Conservation (phyloP, 2,329 filamentous ascomycete genomes). For the Fusarium zealandicum region DNA sequence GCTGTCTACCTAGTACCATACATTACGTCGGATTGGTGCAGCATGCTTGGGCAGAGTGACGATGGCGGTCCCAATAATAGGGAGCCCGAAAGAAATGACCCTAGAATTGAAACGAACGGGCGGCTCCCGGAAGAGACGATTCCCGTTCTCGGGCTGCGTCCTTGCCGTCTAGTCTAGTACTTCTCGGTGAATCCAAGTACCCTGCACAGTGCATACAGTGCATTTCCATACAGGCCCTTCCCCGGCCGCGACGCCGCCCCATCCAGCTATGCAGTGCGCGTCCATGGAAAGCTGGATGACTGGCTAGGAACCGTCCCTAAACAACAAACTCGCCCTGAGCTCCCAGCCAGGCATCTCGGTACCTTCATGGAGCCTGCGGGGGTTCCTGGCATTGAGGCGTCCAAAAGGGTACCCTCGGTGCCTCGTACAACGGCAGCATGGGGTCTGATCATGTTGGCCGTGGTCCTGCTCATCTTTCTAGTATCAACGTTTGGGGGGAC, state of each 20-base stretch:
- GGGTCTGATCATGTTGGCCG: slow-evolving; percentile 28
- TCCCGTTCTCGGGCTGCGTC: no score
- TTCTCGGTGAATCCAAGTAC: slow-evolving; percentile 1
- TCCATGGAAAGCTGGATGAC: slow-evolving; percentile 16
- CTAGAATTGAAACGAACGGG: slow-evolving; percentile 37
- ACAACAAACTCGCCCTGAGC: slow-evolving; percentile 13
- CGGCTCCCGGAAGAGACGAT: slow-evolving; percentile 29
- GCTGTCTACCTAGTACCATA: background rate
- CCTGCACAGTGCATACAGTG: slow-evolving; percentile 34
- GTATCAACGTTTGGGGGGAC: slow-evolving; percentile 24
- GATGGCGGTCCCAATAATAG: slow-evolving; percentile 2
- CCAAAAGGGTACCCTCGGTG: slow-evolving; percentile 24
- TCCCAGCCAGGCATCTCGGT: slow-evolving; percentile 4
- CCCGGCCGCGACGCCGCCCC: slow-evolving; percentile 25
- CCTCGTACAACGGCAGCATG: slow-evolving; percentile 12
- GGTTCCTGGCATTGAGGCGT: slow-evolving; percentile 3
- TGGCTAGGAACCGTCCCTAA: slow-evolving; percentile 31
- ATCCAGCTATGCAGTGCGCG: slow-evolving; percentile 16
- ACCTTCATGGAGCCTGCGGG: background rate
- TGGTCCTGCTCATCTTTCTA: slow-evolving; percentile 38
- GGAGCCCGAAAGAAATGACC: slow-evolving; percentile 11
- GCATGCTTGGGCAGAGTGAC: background rate
- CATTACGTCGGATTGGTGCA: slow-evolving; percentile 5
- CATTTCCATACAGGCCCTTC: slow-evolving; percentile 14
- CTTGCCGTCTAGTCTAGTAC: slow-evolving; percentile 13